phyloP scores from a whole-genome alignment of 371 early-diverging fungal species.

The Haplosporangium sp. region DNA sequence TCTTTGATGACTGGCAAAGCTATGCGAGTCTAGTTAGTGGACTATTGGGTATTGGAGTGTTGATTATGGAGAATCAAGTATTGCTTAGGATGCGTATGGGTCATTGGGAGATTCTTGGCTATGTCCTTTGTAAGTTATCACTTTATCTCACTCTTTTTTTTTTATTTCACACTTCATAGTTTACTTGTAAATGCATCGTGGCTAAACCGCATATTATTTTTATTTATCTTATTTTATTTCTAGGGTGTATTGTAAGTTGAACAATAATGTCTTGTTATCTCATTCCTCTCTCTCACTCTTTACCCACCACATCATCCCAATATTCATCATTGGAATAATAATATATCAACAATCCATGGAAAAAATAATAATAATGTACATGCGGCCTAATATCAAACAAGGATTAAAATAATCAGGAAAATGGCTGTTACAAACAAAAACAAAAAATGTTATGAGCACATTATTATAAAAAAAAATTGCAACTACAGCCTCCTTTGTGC shows the following conservation, averaged over 20 bases:
- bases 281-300: background rate
- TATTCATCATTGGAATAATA: background rate
- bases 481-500: background rate
- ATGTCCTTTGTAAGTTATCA: slow-evolving; percentile 40
- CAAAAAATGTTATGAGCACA: no score
- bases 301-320: no score
- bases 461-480: background rate
- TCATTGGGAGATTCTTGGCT: slow-evolving; percentile 49
- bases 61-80: slow-evolving; percentile 56
- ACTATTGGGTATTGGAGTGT: slow-evolving; percentile 47
- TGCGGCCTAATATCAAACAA: background rate
- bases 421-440: no score
- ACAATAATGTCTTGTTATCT: background rate
- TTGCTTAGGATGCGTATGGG: slow-evolving; percentile 52
- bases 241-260: slow-evolving; percentile 54
- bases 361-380: background rate
- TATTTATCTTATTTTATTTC: background rate
- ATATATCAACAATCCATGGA: background rate
- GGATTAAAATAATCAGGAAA: no score
- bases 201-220: background rate
- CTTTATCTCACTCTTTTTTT: background rate
- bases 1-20: slow-evolving; percentile 55
- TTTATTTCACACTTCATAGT: no score
- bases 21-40: slow-evolving; percentile 42
- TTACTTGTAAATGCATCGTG: background rate